Evolutionary conservation across 2,329 filamentous ascomycete genomes (phyloP), one percentile per base, ranked within the genome.

Genomic region (Cordyceps javanica): DNA sequence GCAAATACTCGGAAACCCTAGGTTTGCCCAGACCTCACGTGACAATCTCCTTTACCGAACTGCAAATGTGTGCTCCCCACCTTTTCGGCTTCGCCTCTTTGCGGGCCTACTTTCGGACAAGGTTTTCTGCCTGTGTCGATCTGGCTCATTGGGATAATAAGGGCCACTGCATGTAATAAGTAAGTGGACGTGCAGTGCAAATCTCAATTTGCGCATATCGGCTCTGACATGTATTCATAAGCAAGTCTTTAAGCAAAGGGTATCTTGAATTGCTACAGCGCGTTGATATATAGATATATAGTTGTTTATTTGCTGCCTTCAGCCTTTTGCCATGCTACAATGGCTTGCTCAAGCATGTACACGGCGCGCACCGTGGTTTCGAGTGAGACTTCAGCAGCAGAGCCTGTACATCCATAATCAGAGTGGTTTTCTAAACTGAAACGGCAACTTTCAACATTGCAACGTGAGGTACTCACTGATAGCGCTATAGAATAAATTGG

Each of bases 311-410:
- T 25, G 7, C 39, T 34, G 19, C 36, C 21, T 51, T 60, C 51
- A 28, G 60, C 60, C 30, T 57, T 64, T 50, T 74, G 72, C 72
- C 71, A 74, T 21, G 58, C 55, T 1, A 69, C 57, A n/a, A 75
- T 67, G 10, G 64, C 64, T 19, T 67, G 66, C 55, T 75, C 73
- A 32, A 74, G 60, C 67, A 70, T 73, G 60, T 74, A 73, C 8
- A 75, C 69, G 26, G 72, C 71, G 26, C 68, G 64, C 3, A 72
- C 65, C 16, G 70, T 62, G 32, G 69, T 67, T 6, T 70, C 65
- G 5, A 73, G 61, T 4, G 72, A 66, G 9, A 73, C 58, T 5
- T 72, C 73, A 9, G 68, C 64, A n/a, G 64, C 60, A 9, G 66
- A 64, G 30, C 67, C 72, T 70, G 44, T 23, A 28, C 13, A 45